Percentiles rank a stretch among this genome's conserved stretches.
These are phyloP conservation scores for Chloroidium sp. DNA, from an alignment of 163 green algal genomes.

Conservation along the genomic window DNA sequence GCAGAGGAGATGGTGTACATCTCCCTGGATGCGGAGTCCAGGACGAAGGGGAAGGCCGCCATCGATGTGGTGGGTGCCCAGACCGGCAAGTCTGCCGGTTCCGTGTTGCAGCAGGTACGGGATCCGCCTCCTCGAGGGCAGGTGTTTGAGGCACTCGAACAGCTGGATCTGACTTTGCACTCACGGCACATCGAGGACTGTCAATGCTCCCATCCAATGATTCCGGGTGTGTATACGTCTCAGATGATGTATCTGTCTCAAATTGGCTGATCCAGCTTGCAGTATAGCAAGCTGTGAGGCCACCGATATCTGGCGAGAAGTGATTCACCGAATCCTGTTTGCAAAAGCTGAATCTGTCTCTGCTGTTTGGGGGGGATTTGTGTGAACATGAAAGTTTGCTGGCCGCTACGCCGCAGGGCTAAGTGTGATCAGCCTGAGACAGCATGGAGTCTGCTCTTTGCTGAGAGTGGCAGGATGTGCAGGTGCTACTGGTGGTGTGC, in stretches of 20 bases:
- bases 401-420: too few relatives aligned
- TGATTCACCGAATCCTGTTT: too few relatives aligned
- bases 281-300: too few relatives aligned
- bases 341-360: too few relatives aligned
- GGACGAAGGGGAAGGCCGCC: constrained; percentile 83
- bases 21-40: constrained; percentile 67
- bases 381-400: too few relatives aligned
- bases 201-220: too few relatives aligned
- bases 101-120: constrained; percentile 48
- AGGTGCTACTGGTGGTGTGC: constrained; percentile 56
- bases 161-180: neutral
- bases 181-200: neutral
- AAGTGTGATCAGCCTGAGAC: too few relatives aligned
- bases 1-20: constrained; percentile 98
- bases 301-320: too few relatives aligned
- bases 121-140: neutral
- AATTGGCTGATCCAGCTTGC: too few relatives aligned
- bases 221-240: too few relatives aligned
- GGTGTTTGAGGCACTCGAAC: neutral
- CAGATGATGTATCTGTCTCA: neutral
- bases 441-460: too few relatives aligned
- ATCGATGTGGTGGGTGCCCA: constrained; percentile 90
- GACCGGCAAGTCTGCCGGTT: constrained; percentile 50
- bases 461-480: neutral
- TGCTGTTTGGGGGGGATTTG: too few relatives aligned